These are phyloP conservation scores for Heliamphora exappendiculata DNA, from an alignment of 148 eudicot genomes.

Conservation along the genomic window DNA sequence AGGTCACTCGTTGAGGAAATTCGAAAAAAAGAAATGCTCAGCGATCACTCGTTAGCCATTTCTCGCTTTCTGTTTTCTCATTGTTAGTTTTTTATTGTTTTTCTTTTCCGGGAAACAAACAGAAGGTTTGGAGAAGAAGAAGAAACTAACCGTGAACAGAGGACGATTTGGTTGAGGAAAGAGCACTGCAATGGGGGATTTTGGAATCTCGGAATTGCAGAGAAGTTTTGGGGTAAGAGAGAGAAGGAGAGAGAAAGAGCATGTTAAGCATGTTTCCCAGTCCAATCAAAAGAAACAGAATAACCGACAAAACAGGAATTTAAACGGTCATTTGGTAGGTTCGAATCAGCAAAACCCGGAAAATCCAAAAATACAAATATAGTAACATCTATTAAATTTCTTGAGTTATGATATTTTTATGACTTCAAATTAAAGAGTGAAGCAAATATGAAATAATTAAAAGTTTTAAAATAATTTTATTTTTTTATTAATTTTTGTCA, in stretches of 20 bases:
- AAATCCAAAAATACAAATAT: not conserved
- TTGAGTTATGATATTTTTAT: no score
- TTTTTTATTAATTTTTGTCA: no score
- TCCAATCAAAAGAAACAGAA: conserved; percentile 17
- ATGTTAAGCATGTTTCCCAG: conserved; percentile 10
- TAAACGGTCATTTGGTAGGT: conserved; percentile 11
- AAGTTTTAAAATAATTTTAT: no score
- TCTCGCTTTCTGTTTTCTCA: not conserved
- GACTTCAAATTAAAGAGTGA: no score
- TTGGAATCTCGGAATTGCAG: conserved; percentile 1
- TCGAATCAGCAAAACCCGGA: conserved; percentile 11
- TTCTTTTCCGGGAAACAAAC: not conserved
- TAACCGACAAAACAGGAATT: conserved; percentile 23
- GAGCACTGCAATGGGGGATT: not conserved
- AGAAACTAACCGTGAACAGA: conserved; percentile 7
- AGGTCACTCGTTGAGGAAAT: not conserved
- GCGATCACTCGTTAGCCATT: not conserved
- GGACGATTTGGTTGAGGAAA: not conserved
- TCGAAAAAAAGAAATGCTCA: not conserved
- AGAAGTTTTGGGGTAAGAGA: conserved; percentile 10
- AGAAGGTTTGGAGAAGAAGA: not conserved
- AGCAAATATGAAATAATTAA: no score
- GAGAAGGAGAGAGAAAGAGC: conserved; percentile 5
- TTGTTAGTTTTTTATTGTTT: not conserved
- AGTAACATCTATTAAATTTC: no score